phyloP scores from a whole-genome alignment of 805 yeast species.

The Ogataea degrootiae region DNA sequence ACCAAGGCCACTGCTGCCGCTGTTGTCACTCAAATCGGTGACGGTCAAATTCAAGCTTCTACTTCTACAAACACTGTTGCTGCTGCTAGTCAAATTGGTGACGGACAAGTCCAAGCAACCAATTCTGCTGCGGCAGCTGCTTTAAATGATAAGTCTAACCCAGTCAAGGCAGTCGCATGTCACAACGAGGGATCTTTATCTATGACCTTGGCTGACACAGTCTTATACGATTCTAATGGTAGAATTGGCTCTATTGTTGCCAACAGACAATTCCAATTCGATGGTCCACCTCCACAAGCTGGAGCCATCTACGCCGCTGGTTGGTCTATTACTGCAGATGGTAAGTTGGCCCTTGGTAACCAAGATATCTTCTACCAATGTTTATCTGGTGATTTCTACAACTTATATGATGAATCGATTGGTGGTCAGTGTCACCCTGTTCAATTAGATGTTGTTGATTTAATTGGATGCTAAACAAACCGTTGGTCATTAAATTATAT shows the following conservation, averaged over 20 bases:
- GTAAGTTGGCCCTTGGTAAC: constrained; percentile 47
- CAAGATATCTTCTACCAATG: constrained; percentile 48
- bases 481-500: too few species aligned
- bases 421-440: constrained; percentile 45
- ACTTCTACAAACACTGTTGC: constrained; percentile 32
- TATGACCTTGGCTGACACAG: constrained; percentile 36
- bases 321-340: constrained; percentile 42
- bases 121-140: constrained; percentile 24
- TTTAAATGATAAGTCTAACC: constrained; percentile 10
- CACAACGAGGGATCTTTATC: constrained; percentile 34
- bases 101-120: constrained; percentile 42
- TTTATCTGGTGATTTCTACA: constrained; percentile 53
- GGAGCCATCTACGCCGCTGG: constrained; percentile 51
- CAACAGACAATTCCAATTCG: constrained; percentile 62
- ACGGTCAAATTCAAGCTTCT: constrained; percentile 41
- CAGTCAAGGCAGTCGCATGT: constrained; percentile 31
- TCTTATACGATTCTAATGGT: constrained; percentile 43
- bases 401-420: constrained; percentile 46
- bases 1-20: constrained; percentile 17
- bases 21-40: constrained; percentile 33
- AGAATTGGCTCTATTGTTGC: constrained; percentile 59
- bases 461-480: constrained; percentile 36
- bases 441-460: constrained; percentile 39
- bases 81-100: constrained; percentile 39
- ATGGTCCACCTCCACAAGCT: constrained; percentile 63